phyloP scores from a whole-genome alignment of 148 eudicot genomes.

The Heliosperma pusillum region DNA sequence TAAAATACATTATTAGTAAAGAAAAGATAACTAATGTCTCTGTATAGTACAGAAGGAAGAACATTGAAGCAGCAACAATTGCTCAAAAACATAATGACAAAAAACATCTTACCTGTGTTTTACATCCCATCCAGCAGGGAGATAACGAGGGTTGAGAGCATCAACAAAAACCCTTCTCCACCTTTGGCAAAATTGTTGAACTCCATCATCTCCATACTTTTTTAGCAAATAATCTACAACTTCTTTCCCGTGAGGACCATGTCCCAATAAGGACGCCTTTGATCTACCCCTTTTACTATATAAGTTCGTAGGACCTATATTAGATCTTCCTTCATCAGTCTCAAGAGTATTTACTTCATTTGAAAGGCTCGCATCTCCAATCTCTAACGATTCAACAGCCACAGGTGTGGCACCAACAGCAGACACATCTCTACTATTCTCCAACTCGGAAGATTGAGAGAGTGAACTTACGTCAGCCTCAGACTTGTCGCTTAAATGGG shows the following conservation, averaged over 20 bases:
- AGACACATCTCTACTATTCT: constrained; percentile 17
- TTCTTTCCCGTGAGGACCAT: constrained; percentile 96
- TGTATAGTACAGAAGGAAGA: neutral
- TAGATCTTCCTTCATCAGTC: constrained; percentile 24
- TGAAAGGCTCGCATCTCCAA: constrained; percentile 16
- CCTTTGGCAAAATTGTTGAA: constrained; percentile 84
- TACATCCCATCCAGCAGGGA: constrained; percentile 97
- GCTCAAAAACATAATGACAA: constrained; percentile 10
- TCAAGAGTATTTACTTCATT: constrained; percentile 28
- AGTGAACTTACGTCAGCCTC: constrained; percentile 20
- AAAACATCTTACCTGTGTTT: constrained; percentile 65
- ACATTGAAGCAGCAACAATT: neutral
- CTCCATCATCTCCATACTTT: constrained; percentile 81
- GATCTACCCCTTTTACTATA: constrained; percentile 32
- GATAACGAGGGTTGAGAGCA: constrained; percentile 72
- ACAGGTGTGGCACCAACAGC: constrained; percentile 12
- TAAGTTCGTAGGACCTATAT: constrained; percentile 14
- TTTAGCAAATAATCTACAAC: constrained; percentile 65
- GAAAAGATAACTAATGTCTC: neutral
- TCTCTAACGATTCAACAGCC: constrained; percentile 21
- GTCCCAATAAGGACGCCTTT: constrained; percentile 83
- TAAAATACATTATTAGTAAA: neutral
- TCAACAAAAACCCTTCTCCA: constrained; percentile 95
- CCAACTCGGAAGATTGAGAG: constrained; percentile 14
- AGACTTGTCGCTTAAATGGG: constrained; percentile 22